Base-by-base conservation (phyloP, 1,284 basidiomycete genomes). In the Trametes versicolor region DNA sequence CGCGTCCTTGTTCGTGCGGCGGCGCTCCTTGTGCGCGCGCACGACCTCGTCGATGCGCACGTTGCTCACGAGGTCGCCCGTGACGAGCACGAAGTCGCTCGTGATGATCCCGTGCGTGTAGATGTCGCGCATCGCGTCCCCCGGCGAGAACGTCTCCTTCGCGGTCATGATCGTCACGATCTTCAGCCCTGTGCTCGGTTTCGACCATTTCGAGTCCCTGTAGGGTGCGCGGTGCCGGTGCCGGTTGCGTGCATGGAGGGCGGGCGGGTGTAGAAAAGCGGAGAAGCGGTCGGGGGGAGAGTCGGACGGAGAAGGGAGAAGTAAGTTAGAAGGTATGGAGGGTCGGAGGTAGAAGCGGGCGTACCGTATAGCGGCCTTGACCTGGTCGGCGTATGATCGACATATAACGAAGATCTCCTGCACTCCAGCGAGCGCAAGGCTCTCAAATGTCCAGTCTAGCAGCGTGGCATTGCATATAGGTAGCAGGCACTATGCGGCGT, bases 91-190 rank as follows among this genome's bases (percentile, higher is more conserved):
- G 79, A 97, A 98, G 75, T 99, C 97, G 64, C 88, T 88, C 32
- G 95, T 94, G 72, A 99, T 92, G 72, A 99, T 87, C 71, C 96
- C 91, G 61, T 94, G 93, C 58, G 92, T 93, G 80, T 99, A 99
- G 70, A 99, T 91, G 78, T 99, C 97, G 66, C 98, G 91, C 85
- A 99, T 90, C 36, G 96, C 96, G 77, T 99, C 98, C 15, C 98
- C 97, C 0, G 95, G 91, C 2, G 96, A 96, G 77, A 91, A 92
- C 2, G 96, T 96, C 73, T 94, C 91, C 75, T 91, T 92, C 61
- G 94, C 91, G 21, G 93, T 95, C 71, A 96, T 85, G 68, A 98
- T 92, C 61, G 95, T 93, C 50, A 92, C 88, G 68, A 98, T 95
- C 79, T 93, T 93, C 75, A 97, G 86, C 10, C 92, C 91, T 43